Evolutionary conservation across 2,329 filamentous ascomycete species (phyloP).

Genomic region (Trichophyton mentagrophytes): DNA sequence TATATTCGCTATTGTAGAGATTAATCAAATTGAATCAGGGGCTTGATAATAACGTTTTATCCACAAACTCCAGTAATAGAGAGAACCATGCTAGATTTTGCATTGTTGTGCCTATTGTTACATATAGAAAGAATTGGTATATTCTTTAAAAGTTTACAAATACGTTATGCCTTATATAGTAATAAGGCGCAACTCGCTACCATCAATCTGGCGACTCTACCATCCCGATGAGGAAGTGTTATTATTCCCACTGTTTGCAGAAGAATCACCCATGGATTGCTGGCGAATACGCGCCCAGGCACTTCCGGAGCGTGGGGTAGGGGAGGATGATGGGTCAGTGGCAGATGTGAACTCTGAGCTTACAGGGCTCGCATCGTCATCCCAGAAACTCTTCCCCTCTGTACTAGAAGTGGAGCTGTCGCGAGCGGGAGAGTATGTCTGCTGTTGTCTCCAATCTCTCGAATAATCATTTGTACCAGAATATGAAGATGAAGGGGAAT

Average conservation of each 20-base stretch:
- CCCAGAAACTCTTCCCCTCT: constrained; percentile 20
- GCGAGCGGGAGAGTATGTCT: not conserved
- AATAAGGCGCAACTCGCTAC: not conserved
- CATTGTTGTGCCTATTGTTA: too few relatives aligned
- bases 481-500: not conserved
- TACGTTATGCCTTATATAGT: too few relatives aligned
- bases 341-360: constrained; percentile 6
- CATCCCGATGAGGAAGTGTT: constrained; percentile 11
- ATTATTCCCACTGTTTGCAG: not conserved
- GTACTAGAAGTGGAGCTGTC: not conserved
- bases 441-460: not conserved
- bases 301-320: constrained; percentile 16
- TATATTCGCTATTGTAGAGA: too few relatives aligned
- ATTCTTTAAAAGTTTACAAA: too few relatives aligned
- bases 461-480: not conserved
- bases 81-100: too few relatives aligned
- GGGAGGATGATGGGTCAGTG: constrained; percentile 3
- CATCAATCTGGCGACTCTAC: not conserved
- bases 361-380: constrained; percentile 25
- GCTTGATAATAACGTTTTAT: too few relatives aligned
- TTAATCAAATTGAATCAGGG: too few relatives aligned
- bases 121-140: too few relatives aligned
- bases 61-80: too few relatives aligned
- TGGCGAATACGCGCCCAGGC: constrained; percentile 28
- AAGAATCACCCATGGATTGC: not conserved